Evolutionary conservation across 768 basidiomycete species (phyloP).

Genomic region (Guyanaporus albipodus): DNA sequence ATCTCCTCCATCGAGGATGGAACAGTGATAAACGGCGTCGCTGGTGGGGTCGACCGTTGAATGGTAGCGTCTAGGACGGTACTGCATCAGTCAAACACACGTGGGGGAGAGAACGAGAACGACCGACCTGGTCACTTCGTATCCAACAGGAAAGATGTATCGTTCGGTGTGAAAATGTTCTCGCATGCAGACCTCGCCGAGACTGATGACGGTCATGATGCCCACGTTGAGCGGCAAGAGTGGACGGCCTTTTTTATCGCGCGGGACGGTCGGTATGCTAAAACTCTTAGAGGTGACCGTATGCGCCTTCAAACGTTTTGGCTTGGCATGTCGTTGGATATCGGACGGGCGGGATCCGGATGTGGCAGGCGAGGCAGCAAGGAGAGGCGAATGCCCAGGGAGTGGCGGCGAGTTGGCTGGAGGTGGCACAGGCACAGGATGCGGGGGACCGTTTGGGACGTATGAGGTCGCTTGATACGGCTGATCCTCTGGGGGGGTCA

Average conservation of each 20-base stretch:
- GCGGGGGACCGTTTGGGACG: constrained; percentile 21
- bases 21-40: constrained; percentile 77
- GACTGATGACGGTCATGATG: constrained; percentile 76
- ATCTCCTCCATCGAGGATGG: constrained; percentile 80
- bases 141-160: constrained; percentile 86
- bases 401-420: constrained; percentile 20
- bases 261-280: constrained; percentile 74
- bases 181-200: constrained; percentile 75
- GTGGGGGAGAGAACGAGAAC: neutral
- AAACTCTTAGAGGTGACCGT: constrained; percentile 74
- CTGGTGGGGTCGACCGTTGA: constrained; percentile 65
- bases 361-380: constrained; percentile 14
- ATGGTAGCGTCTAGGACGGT: constrained; percentile 64
- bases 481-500: constrained; percentile 35
- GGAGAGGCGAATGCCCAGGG: constrained; percentile 20
- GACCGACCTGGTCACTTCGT: constrained; percentile 71
- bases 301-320: constrained; percentile 77
- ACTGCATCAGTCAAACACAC: constrained; percentile 1
- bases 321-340: constrained; percentile 49
- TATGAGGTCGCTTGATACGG: constrained; percentile 24
- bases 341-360: constrained; percentile 26
- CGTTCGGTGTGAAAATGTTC: constrained; percentile 86
- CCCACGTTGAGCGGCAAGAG: constrained; percentile 79
- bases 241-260: constrained; percentile 66
- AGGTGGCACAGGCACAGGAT: constrained; percentile 14